Evolutionary conservation across 1,139 yeast genomes (phyloP).

Genomic region (Pneumocystis oryctolagi): DNA sequence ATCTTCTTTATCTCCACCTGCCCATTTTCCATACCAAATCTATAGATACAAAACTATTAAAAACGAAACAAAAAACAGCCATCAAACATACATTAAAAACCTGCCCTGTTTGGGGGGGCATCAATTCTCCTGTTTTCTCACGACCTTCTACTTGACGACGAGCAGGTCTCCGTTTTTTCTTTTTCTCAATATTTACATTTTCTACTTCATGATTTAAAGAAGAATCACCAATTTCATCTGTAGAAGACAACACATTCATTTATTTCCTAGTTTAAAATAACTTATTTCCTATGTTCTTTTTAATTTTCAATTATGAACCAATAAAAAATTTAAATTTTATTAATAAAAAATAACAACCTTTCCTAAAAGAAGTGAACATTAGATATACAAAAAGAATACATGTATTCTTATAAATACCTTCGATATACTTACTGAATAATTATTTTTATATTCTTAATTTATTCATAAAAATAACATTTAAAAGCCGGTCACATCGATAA

Average conservation of each 20-base stretch:
- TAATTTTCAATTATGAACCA: too few species aligned
- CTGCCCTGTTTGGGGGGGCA: neutral
- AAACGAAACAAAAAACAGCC: slow-evolving; percentile 46
- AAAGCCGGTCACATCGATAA: neutral
- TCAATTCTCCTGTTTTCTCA: slow-evolving; percentile 25
- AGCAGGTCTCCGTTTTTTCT: slow-evolving; percentile 32
- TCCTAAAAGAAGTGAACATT: too few species aligned
- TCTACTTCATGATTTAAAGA: neutral
- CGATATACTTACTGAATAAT: neutral
- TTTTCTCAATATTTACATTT: neutral
- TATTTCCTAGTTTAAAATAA: neutral
- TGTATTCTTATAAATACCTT: too few species aligned
- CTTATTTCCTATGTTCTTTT: too few species aligned
- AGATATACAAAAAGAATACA: too few species aligned
- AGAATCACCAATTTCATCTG: neutral
- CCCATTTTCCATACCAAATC: slow-evolving; percentile 59
- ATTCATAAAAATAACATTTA: neutral
- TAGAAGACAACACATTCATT: neutral
- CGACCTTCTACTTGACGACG: slow-evolving; percentile 61
- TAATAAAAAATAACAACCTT: too few species aligned
- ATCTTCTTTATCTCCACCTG: slow-evolving; percentile 30
- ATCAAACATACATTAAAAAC: slow-evolving; percentile 71
- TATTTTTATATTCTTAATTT: neutral
- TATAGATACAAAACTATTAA: neutral
- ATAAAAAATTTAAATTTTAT: too few species aligned